Percentiles rank a stretch among this genome's conserved stretches.
phyloP scores from a whole-genome alignment of 23 red algal species.

The Gracilariopsis chorda region DNA sequence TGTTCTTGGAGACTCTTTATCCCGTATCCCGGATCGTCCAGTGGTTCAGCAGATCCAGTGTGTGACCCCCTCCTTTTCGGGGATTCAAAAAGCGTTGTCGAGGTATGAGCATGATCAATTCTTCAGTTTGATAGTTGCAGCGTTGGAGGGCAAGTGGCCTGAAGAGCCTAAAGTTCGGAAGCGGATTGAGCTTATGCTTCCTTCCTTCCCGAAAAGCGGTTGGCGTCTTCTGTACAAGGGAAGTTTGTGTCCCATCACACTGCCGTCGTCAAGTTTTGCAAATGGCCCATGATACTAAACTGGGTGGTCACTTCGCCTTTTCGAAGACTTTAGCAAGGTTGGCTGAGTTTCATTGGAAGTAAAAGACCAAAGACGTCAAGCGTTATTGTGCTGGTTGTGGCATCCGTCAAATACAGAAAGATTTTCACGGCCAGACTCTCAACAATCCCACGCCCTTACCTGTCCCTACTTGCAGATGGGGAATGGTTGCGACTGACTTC shows the following conservation, averaged over 20 bases:
- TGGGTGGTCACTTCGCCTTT: constrained; percentile 11
- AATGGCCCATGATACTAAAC: background rate
- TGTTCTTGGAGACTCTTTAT: constrained; percentile 20
- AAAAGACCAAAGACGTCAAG: constrained; percentile 7
- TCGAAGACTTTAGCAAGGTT: background rate
- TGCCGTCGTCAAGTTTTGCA: background rate
- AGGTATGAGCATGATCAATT: background rate
- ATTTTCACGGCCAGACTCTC: background rate
- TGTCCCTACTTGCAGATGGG: background rate
- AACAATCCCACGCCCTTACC: background rate
- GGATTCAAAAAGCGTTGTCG: background rate
- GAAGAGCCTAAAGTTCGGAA: background rate
- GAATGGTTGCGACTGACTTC: constrained; percentile 8
- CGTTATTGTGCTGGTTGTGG: background rate
- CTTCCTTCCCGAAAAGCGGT: background rate
- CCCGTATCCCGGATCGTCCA: background rate
- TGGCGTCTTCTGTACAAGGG: background rate
- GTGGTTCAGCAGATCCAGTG: no score
- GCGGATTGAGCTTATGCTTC: background rate
- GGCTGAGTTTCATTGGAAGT: background rate
- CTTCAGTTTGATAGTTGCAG: background rate
- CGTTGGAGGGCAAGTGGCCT: no score
- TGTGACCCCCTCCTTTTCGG: no score
- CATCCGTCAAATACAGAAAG: background rate
- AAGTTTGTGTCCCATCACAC: background rate